phyloP scores from a whole-genome alignment of 2,329 filamentous ascomycete species.

The Lomentospora prolificans region DNA sequence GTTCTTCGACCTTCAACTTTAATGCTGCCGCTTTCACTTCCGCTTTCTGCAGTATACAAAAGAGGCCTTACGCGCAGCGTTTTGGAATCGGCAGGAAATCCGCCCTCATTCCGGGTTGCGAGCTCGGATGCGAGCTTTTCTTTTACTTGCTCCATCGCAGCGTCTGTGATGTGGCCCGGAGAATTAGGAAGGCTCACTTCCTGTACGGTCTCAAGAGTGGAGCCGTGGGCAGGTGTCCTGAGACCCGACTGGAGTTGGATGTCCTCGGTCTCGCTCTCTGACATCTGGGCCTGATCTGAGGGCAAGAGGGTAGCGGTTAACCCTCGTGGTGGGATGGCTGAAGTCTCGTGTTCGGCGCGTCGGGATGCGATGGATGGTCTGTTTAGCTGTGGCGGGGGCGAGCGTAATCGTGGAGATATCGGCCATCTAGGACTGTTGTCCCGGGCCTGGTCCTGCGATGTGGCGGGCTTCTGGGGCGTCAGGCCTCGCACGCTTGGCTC shows the following conservation, averaged over 20 bases:
- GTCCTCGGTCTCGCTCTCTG: slow-evolving; percentile 46
- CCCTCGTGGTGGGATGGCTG: slow-evolving; percentile 43
- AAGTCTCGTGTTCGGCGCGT: slow-evolving; percentile 38
- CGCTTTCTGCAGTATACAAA: slow-evolving; percentile 43
- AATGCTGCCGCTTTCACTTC: slow-evolving; percentile 55
- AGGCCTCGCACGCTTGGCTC: slow-evolving; percentile 50
- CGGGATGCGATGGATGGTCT: slow-evolving; percentile 34
- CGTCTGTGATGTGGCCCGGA: slow-evolving; percentile 40
- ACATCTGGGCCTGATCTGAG: slow-evolving; percentile 25
- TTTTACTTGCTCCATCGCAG: slow-evolving; percentile 39
- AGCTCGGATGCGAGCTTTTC: slow-evolving; percentile 36
- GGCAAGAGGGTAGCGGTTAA: slow-evolving; percentile 36
- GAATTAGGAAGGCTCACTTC: slow-evolving; percentile 74
- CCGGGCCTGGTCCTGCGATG: slow-evolving; percentile 34
- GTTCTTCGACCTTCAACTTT: slow-evolving; percentile 31
- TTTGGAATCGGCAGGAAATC: slow-evolving; percentile 27
- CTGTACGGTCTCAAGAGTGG: slow-evolving; percentile 79
- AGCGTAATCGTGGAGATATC: slow-evolving; percentile 65
- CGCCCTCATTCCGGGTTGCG: slow-evolving; percentile 30
- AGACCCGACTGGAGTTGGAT: slow-evolving; percentile 38
- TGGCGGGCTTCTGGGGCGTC: slow-evolving; percentile 52
- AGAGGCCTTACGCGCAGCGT: slow-evolving; percentile 37
- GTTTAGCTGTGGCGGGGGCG: slow-evolving; percentile 55
- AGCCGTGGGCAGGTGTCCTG: slow-evolving; percentile 49
- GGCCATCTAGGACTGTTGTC: slow-evolving; percentile 58